Evolutionary conservation across 306 rosid genomes (phyloP).

Genomic region (Parietaria judaica): DNA sequence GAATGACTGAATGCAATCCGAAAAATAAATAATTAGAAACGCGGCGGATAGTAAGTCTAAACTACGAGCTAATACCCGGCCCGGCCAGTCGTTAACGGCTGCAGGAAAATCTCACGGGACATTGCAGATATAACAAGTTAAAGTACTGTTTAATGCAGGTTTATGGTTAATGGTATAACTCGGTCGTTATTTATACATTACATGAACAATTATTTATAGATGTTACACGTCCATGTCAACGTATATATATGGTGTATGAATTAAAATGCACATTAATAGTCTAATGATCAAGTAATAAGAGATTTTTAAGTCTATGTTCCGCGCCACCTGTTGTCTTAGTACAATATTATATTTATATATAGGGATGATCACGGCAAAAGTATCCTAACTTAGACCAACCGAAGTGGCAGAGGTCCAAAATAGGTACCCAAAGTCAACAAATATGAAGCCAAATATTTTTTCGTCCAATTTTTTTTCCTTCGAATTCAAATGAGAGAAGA

Average conservation of each 20-base stretch:
- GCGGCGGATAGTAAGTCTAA: no score
- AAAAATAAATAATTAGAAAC: background rate
- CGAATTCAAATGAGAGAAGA: no score
- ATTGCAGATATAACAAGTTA: slow-evolving; percentile 20
- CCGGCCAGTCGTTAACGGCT: slow-evolving; percentile 27
- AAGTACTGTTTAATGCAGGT: slow-evolving; percentile 22
- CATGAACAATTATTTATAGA: slow-evolving; percentile 16
- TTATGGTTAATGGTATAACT: slow-evolving; percentile 15
- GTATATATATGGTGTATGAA: slow-evolving; percentile 9
- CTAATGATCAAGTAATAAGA: no score
- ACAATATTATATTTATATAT: no score
- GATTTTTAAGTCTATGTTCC: no score
- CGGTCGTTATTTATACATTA: slow-evolving; percentile 21
- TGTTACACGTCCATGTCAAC: background rate
- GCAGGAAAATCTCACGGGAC: slow-evolving; percentile 22
- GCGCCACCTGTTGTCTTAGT: no score
- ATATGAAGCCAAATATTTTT: no score
- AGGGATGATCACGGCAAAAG: no score
- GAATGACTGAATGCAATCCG: slow-evolving; percentile 10
- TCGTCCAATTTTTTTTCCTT: no score
- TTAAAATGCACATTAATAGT: background rate
- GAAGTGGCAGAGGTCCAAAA: no score
- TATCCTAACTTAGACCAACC: no score
- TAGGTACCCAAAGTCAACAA: no score
- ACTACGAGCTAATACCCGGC: slow-evolving; percentile 33